A percentile compares a stretch with the other conserved stretches of the same genome.
phyloP scores from a whole-genome alignment of 257 asterid species.

The Gentiana straminea region DNA sequence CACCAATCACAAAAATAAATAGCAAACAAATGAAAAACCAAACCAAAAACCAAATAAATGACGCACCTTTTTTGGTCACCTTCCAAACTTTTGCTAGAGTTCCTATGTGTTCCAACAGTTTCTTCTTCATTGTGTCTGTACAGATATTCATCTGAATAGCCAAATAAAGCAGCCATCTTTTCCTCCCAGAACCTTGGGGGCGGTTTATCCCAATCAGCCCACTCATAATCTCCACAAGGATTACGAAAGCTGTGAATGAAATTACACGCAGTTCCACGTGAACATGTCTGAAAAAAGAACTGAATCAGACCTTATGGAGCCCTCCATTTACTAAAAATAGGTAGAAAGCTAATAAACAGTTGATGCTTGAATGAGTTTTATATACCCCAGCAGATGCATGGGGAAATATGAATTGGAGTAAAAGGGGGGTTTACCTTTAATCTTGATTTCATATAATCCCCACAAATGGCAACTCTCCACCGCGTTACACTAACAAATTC shows the following conservation, averaged over 20 bases:
- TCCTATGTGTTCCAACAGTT: conserved; percentile 25
- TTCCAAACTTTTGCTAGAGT: conserved; percentile 23
- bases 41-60: neutral
- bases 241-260: conserved; percentile 86
- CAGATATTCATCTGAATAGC: conserved; percentile 44
- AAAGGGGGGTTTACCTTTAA: conserved; percentile 41
- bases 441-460: conserved; percentile 82
- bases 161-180: conserved; percentile 78
- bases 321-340: neutral
- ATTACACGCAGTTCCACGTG: conserved; percentile 92
- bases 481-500: conserved; percentile 79
- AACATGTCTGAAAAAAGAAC: conserved; percentile 45
- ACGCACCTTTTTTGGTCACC: conserved; percentile 39
- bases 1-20: neutral
- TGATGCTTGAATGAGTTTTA: neutral
- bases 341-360: neutral
- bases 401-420: neutral
- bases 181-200: conserved; percentile 74
- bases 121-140: conserved; percentile 27
- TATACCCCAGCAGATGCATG: conserved; percentile 1
- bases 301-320: neutral
- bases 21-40: neutral
- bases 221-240: conserved; percentile 97
- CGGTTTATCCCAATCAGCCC: conserved; percentile 99
- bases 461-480: conserved; percentile 97